A percentile compares a stretch with the other conserved stretches of the same genome.
Conservation (phyloP, 2,329 filamentous ascomycete genomes). For the Fusarium papillatum region DNA sequence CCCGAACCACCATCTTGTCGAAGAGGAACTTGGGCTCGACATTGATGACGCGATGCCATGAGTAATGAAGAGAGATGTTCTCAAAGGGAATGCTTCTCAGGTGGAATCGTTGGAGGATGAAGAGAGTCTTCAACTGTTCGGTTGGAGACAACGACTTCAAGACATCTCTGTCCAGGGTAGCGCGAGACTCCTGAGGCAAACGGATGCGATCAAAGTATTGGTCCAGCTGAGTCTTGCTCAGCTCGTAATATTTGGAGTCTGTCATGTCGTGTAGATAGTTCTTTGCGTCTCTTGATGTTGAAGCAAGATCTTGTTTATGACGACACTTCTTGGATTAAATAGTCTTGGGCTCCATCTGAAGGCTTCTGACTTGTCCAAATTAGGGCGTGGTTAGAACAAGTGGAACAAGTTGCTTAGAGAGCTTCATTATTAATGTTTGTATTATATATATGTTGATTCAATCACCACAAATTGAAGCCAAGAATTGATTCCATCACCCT, state of each 20-base stretch:
- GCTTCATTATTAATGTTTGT: not conserved
- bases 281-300: not conserved
- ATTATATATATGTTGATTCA: not conserved
- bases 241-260: not conserved
- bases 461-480: not conserved
- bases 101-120: constrained; percentile 54
- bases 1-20: constrained; percentile 55
- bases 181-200: not conserved
- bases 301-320: not conserved
- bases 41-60: constrained; percentile 48
- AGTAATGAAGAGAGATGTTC: constrained; percentile 66
- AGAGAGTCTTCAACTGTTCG: constrained; percentile 47
- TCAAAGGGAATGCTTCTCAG: constrained; percentile 68
- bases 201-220: constrained; percentile 32
- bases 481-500: not conserved
- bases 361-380: not conserved
- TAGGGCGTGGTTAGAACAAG: not conserved
- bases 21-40: constrained; percentile 58
- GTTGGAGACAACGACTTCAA: constrained; percentile 16
- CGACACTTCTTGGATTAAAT: not conserved
- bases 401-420: not conserved
- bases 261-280: not conserved
- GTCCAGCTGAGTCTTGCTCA: constrained; percentile 17
- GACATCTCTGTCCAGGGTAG: not conserved
- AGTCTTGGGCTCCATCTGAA: not conserved